A percentile compares a stretch with the other conserved stretches of the same genome.
These are phyloP conservation scores for Fusarium annulatum DNA, from an alignment of 2,329 filamentous ascomycete species.

Conservation along the genomic window DNA sequence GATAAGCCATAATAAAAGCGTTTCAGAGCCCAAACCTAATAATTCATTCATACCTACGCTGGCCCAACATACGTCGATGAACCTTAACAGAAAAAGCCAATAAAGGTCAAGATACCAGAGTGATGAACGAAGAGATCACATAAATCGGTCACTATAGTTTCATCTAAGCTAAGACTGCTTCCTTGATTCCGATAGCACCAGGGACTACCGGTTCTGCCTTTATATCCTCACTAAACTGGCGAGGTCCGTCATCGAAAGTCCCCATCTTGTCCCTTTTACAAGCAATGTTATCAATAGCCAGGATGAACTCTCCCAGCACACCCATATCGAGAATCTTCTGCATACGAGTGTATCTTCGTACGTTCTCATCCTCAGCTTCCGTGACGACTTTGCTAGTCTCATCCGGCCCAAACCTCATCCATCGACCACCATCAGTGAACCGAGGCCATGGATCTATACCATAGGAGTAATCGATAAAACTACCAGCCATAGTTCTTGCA, in stretches of 20 bases:
- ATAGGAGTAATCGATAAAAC: conserved; percentile 28
- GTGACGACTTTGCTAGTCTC: neutral
- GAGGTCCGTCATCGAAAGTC: neutral
- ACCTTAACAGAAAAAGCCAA: neutral
- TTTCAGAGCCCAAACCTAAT: fast-evolving
- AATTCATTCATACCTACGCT: fast-evolving
- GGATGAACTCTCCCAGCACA: conserved; percentile 1
- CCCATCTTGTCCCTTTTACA: conserved; percentile 21
- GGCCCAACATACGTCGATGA: neutral
- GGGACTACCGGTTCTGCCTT: neutral
- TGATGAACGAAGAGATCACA: neutral
- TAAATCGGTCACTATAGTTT: neutral
- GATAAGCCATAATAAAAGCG: too few species aligned
- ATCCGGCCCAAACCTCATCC: conserved; percentile 27
- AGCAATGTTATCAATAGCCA: conserved; percentile 19
- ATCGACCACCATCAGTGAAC: neutral
- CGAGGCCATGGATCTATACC: conserved; percentile 26
- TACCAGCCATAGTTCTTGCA: neutral
- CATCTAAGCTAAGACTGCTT: neutral
- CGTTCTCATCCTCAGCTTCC: conserved; percentile 21
- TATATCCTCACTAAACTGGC: neutral
- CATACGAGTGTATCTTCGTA: conserved; percentile 23
- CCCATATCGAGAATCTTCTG: conserved; percentile 25
- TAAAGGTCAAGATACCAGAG: neutral
- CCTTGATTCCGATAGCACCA: neutral